A percentile compares a stretch with the other conserved stretches of the same genome.
Conservation (phyloP, 257 asterid genomes). For the Ehretia macrophylla region DNA sequence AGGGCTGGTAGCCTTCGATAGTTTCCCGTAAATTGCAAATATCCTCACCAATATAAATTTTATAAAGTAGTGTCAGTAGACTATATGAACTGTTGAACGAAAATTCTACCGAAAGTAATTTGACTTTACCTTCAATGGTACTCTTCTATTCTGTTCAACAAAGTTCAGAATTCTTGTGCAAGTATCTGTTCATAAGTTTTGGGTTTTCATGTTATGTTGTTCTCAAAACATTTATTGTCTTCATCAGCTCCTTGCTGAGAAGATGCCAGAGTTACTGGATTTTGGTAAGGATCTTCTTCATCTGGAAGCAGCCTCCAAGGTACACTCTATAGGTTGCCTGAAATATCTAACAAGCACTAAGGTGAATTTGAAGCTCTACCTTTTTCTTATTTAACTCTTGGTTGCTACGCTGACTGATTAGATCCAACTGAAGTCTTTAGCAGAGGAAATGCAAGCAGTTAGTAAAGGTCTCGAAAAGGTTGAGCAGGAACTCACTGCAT, state of each 20-base stretch:
- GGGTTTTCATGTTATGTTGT: not conserved
- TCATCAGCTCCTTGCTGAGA: constrained; percentile 72
- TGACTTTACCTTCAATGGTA: too few species aligned
- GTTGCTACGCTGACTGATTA: constrained; percentile 20
- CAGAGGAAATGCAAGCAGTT: constrained; percentile 99
- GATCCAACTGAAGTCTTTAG: constrained; percentile 95
- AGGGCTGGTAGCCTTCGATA: too few species aligned
- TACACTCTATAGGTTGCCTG: constrained; percentile 16
- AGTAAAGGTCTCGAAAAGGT: constrained; percentile 97
- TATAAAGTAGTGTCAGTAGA: too few species aligned
- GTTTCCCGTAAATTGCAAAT: too few species aligned
- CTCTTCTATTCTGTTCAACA: not conserved
- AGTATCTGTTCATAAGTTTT: not conserved
- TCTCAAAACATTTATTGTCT: constrained; percentile 6
- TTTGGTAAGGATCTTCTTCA: constrained; percentile 82
- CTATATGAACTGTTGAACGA: too few species aligned
- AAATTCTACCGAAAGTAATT: too few species aligned
- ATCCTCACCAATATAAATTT: too few species aligned
- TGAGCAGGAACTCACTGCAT: constrained; percentile 85
- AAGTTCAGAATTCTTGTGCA: not conserved
- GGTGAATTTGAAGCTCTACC: constrained; percentile 8
- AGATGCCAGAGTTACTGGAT: constrained; percentile 88
- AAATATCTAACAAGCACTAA: constrained; percentile 9
- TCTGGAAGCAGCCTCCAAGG: constrained; percentile 98
- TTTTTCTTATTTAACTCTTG: constrained; percentile 22